A percentile compares a stretch with the other conserved stretches of the same genome.
These are phyloP conservation scores for Candida dubliniensis DNA, from an alignment of 1,139 yeast species.

Conservation along the genomic window DNA sequence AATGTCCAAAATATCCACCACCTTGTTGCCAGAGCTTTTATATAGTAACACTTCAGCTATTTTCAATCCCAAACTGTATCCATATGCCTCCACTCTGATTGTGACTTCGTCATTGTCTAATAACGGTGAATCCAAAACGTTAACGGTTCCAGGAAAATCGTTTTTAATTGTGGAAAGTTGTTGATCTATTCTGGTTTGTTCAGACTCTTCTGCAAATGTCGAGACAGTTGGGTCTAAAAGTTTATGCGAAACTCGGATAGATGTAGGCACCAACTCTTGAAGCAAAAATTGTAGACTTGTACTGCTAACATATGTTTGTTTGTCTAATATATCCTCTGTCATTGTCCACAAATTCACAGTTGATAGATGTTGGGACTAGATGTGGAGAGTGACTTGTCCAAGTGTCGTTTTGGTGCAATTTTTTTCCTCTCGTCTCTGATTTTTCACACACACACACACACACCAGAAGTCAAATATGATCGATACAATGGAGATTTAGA, in stretches of 20 bases:
- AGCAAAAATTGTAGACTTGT: slow-evolving; percentile 60
- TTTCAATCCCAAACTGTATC: slow-evolving; percentile 73
- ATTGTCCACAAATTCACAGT: slow-evolving; percentile 1
- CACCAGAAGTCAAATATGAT: too few species aligned
- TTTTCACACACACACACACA: too few species aligned
- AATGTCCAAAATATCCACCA: slow-evolving; percentile 68
- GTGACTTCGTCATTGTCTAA: slow-evolving; percentile 53
- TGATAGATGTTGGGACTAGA: not conserved
- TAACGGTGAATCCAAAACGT: slow-evolving; percentile 34
- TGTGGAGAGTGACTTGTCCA: too few species aligned
- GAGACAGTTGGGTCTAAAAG: slow-evolving; percentile 13
- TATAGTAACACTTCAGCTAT: slow-evolving; percentile 72
- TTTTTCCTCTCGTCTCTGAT: not conserved
- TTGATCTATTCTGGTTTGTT: slow-evolving; percentile 21
- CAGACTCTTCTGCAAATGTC: slow-evolving; percentile 8
- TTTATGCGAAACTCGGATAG: slow-evolving; percentile 52
- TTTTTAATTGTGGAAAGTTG: slow-evolving; percentile 23
- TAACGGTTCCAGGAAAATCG: slow-evolving; percentile 47
- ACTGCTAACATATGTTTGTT: slow-evolving; percentile 40
- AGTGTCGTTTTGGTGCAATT: too few species aligned
- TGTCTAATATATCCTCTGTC: slow-evolving; percentile 23
- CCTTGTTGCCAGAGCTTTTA: slow-evolving; percentile 43
- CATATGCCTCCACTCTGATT: slow-evolving; percentile 64
- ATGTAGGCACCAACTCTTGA: slow-evolving; percentile 73
- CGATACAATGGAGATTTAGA: too few species aligned